Conservation (phyloP, 1,284 basidiomycete genomes). For the Microbotryum saponariae region DNA sequence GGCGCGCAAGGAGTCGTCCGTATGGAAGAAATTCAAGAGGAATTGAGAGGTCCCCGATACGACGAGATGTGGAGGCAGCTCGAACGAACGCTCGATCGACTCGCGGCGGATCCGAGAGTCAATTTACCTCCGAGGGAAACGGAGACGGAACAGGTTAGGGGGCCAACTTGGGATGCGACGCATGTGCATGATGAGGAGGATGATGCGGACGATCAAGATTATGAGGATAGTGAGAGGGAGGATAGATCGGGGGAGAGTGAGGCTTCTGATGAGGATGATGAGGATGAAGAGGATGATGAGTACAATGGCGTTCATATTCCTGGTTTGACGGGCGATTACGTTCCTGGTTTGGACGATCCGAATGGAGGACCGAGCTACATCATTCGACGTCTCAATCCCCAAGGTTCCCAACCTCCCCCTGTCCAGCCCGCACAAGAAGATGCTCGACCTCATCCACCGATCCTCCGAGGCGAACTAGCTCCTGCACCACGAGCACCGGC, state of each 20-base stretch:
- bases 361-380: not conserved
- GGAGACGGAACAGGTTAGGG: not conserved
- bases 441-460: not conserved
- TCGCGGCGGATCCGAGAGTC: too few species aligned
- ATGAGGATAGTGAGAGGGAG: constrained; percentile 12
- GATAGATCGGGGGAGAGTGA: constrained; percentile 37
- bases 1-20: too few species aligned
- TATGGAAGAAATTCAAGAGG: too few species aligned
- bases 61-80: too few species aligned
- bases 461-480: not conserved
- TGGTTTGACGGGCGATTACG: not conserved
- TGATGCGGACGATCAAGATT: constrained; percentile 9
- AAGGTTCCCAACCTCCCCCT: not conserved
- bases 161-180: not conserved
- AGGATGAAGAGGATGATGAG: not conserved
- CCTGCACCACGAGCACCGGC: not conserved
- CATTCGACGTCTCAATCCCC: not conserved
- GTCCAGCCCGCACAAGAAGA: not conserved
- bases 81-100: too few species aligned
- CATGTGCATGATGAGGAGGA: constrained; percentile 5
- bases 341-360: not conserved
- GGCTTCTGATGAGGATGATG: not conserved
- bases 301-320: too few species aligned
- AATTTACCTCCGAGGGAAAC: too few species aligned
- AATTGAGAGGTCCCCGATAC: too few species aligned